Percentiles rank a stretch among this genome's conserved stretches.
These are phyloP conservation scores for Alternaria burnsii DNA, from an alignment of 2,329 filamentous ascomycete species.

Conservation along the genomic window DNA sequence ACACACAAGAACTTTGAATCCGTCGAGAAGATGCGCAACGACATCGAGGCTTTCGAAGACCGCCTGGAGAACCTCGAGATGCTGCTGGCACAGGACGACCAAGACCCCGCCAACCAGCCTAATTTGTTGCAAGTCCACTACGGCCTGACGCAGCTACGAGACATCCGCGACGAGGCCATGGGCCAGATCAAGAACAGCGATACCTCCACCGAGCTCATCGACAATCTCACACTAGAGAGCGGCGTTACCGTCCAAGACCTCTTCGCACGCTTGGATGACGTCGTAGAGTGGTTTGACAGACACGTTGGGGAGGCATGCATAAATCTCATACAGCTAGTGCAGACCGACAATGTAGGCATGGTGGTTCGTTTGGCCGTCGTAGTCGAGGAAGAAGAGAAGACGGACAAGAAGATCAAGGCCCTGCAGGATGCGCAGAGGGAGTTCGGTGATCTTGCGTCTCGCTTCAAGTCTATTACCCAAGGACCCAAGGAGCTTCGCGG, in stretches of 20 bases:
- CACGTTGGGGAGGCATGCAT: slow-evolving; percentile 88
- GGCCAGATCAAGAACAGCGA: slow-evolving; percentile 85
- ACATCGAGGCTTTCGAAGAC: slow-evolving; percentile 86
- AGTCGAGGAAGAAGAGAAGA: slow-evolving; percentile 95
- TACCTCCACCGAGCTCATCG: slow-evolving; percentile 94
- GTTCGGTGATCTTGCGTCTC: slow-evolving; percentile 90
- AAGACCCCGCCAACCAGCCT: slow-evolving; percentile 87
- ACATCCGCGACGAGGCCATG: slow-evolving; percentile 95
- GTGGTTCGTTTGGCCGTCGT: slow-evolving; percentile 92
- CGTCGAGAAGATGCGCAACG: slow-evolving; percentile 90
- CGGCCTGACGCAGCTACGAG: slow-evolving; percentile 87
- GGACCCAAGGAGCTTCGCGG: slow-evolving; percentile 91
- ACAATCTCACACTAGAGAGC: slow-evolving; percentile 69
- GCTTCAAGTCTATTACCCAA: slow-evolving; percentile 94
- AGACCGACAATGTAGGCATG: slow-evolving; percentile 85
- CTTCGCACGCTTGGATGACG: slow-evolving; percentile 84
- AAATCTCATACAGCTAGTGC: slow-evolving; percentile 87
- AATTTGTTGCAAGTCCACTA: slow-evolving; percentile 91
- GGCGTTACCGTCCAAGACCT: slow-evolving; percentile 84
- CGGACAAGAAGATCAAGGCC: slow-evolving; percentile 88
- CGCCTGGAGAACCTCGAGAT: slow-evolving; percentile 78
- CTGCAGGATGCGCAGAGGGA: slow-evolving; percentile 94
- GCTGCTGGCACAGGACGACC: slow-evolving; percentile 83
- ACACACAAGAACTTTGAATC: slow-evolving; percentile 96
- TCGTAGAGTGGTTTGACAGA: slow-evolving; percentile 94